Percentiles rank a stretch among this genome's conserved stretches.
These are phyloP conservation scores for Leishmania turanica DNA, from an alignment of 208 protist species.

Conservation along the genomic window DNA sequence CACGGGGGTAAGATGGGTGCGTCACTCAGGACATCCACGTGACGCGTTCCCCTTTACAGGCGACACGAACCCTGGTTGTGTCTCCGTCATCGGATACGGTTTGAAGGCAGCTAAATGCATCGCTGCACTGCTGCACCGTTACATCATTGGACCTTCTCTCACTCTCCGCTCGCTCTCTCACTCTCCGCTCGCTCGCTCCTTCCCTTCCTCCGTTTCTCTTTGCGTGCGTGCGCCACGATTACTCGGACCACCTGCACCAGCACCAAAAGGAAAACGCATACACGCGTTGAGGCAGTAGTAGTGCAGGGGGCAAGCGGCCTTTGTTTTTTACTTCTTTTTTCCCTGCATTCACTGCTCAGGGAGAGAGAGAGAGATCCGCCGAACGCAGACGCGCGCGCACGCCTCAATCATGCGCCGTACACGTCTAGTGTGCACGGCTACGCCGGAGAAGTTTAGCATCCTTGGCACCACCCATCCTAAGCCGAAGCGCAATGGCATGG, in stretches of 20 bases:
- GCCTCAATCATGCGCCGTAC: slow-evolving; percentile 48
- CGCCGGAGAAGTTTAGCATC: slow-evolving; percentile 73
- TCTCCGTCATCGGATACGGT: neutral
- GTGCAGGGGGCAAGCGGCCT: neutral
- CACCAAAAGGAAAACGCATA: slow-evolving; percentile 1
- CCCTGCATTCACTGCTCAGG: neutral
- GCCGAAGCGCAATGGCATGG: slow-evolving; percentile 72
- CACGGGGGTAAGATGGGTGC: neutral
- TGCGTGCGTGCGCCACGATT: neutral
- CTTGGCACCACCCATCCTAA: slow-evolving; percentile 72
- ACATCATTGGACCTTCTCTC: neutral
- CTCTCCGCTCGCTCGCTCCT: neutral
- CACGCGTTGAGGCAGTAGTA: neutral
- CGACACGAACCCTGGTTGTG: neutral
- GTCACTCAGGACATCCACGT: neutral
- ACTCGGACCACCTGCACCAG: neutral
- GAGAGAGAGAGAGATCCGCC: neutral
- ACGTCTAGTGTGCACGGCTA: slow-evolving; percentile 46
- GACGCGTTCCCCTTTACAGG: neutral
- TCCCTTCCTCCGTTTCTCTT: neutral
- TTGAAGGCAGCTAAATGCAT: neutral
- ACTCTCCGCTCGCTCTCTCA: neutral
- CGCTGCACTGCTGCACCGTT: neutral
- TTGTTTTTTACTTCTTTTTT: slow-evolving; percentile 12
- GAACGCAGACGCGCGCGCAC: neutral